Base-by-base conservation (phyloP, 345 rosid genomes). In the Melaleuca quinquenervia region DNA sequence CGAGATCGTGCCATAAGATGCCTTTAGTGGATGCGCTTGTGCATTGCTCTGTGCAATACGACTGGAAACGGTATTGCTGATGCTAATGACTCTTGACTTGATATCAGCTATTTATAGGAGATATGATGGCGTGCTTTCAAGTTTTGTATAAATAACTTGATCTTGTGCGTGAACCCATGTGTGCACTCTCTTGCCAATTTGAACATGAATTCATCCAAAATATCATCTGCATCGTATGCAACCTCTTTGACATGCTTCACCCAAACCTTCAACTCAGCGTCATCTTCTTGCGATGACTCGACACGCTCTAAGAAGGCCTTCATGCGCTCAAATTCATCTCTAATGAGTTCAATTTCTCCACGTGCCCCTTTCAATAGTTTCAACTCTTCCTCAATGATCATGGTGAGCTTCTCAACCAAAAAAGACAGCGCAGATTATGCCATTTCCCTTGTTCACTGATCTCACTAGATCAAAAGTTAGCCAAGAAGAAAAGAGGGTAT, bases 1-100 rank as follows among this genome's bases (percentile, higher is more conserved):
- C n/a, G 0, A n/a, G 32, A 2, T n/a, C 3, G 1, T 11, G 16
- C 32, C 16, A 12, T 9, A 32, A 58, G 32, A 7, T 26, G 29
- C 32, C 3, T 26, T 16, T 0, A 0, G 8, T 58, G 16, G 1
- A 58, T n/a, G 6, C 0, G 7, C 3, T 26, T 0, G 7, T 16
- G 11, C 64, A 5, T 58, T 26, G 64, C 7, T 58, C 8, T 58
- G 32, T 26, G 54, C 21, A 6, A 52, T 52, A 15, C 3, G 21
- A 52, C 54, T 52, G 5, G 3, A 58, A 58, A 26, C 12, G 3
- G 64, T 58, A 58, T 58, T 3, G 7, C 3, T 32, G 0, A 54
- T 54, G n/a, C 2, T 9, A 0, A 0, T 22, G 13, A 54, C 12
- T 54, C 6, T 54, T 54, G 60, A 22, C 60, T 22, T 54, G n/a